Conservation (phyloP, 495 filamentous ascomycete species). For the Aspergillus mulundensis region DNA sequence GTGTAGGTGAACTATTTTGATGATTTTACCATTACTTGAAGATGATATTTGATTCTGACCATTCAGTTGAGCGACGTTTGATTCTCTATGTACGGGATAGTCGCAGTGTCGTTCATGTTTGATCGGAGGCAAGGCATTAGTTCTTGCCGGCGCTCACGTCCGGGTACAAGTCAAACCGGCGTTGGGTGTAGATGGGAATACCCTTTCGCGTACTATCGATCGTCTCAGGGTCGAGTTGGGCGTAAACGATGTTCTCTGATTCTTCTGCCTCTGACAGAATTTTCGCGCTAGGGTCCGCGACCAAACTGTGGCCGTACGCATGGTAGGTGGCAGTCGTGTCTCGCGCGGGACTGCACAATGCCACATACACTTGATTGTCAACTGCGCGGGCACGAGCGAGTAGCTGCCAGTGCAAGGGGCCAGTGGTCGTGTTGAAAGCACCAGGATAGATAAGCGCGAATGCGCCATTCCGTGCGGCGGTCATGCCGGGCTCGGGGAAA, state of each 20-base stretch:
- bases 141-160: conserved; percentile 60
- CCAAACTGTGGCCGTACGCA: conserved; percentile 86
- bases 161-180: conserved; percentile 92
- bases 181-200: conserved; percentile 81
- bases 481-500: conserved; percentile 90
- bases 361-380: conserved; percentile 95
- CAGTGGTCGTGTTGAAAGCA: conserved; percentile 93
- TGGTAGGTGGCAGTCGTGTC: conserved; percentile 75
- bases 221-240: conserved; percentile 63
- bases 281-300: conserved; percentile 84
- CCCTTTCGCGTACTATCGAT: conserved; percentile 76
- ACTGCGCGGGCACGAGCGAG: conserved; percentile 78
- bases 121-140: not conserved
- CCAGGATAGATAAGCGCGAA: conserved; percentile 90
- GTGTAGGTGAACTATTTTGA: not conserved
- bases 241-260: conserved; percentile 69
- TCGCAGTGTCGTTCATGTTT: not conserved
- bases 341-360: conserved; percentile 83
- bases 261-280: conserved; percentile 73
- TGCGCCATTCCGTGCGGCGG: conserved; percentile 76
- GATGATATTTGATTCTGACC: not conserved
- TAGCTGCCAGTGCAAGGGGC: conserved; percentile 85
- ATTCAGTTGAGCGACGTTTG: not conserved
- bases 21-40: not conserved
- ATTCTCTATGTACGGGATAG: not conserved